Evolutionary conservation across 139 green algal genomes (phyloP).

Genomic region (Picochlorum sp.): DNA sequence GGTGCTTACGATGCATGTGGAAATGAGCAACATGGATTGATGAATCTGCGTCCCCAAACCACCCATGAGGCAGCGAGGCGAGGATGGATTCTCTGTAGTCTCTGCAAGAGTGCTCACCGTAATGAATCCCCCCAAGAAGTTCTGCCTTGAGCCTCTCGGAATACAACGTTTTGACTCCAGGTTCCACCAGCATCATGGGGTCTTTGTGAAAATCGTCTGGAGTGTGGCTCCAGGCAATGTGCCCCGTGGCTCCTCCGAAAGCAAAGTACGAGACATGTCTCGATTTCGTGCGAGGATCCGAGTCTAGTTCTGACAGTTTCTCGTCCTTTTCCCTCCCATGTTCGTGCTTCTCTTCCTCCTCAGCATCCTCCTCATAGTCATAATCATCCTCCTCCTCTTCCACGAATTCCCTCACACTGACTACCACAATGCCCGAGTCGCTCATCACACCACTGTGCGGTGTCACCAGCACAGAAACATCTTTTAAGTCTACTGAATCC

Average conservation of each 20-base stretch:
- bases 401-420: slow-evolving; percentile 45
- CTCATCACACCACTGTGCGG: slow-evolving; percentile 48
- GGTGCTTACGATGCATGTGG: slow-evolving; percentile 43
- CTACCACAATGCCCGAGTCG: slow-evolving; percentile 73
- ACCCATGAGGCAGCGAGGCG: slow-evolving; percentile 68
- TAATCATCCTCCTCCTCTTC: slow-evolving; percentile 2
- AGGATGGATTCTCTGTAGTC: slow-evolving; percentile 85
- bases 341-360: slow-evolving; percentile 8
- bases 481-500: slow-evolving; percentile 47
- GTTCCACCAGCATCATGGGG: slow-evolving; percentile 40
- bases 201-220: slow-evolving; percentile 65
- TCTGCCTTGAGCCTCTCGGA: slow-evolving; percentile 33
- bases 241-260: slow-evolving; percentile 65
- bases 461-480: slow-evolving; percentile 72
- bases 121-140: slow-evolving; percentile 57
- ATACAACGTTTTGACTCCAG: slow-evolving; percentile 31
- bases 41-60: slow-evolving; percentile 57
- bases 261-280: slow-evolving; percentile 87
- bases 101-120: slow-evolving; percentile 82
- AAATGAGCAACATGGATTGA: slow-evolving; percentile 73
- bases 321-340: slow-evolving; percentile 7
- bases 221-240: slow-evolving; percentile 70
- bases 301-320: slow-evolving; percentile 10
- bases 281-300: slow-evolving; percentile 10
- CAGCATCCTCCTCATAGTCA: slow-evolving; percentile 21